Conservation (phyloP, 306 rosid species). For the Gynostemma pentaphyllum region DNA sequence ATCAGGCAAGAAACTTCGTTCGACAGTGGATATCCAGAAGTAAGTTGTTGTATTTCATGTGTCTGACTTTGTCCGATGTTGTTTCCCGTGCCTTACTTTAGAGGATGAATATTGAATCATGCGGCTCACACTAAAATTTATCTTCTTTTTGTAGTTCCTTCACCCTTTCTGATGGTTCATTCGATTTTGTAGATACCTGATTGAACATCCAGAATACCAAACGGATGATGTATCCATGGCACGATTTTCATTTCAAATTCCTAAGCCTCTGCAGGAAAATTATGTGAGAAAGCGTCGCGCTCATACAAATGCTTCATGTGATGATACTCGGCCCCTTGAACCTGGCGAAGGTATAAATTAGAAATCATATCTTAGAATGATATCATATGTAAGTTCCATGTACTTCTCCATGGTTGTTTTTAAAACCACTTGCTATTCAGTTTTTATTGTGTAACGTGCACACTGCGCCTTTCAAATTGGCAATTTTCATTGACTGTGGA, state of each 20-base stretch:
- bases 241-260: constrained; percentile 69
- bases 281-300: constrained; percentile 81
- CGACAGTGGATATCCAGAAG: constrained; percentile 83
- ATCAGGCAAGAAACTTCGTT: constrained; percentile 80
- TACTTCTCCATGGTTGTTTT: too few relatives aligned
- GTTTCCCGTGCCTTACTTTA: background rate
- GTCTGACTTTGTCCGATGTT: background rate
- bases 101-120: background rate
- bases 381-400: too few relatives aligned
- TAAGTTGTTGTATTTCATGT: constrained; percentile 17
- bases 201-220: constrained; percentile 60
- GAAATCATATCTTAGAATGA: too few relatives aligned
- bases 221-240: constrained; percentile 43
- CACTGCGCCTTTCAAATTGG: background rate
- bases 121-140: constrained; percentile 4
- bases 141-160: constrained; percentile 2
- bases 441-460: background rate
- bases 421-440: too few relatives aligned
- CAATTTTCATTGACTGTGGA: background rate
- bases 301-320: constrained; percentile 24
- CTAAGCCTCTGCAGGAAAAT: constrained; percentile 74
- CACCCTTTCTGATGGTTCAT: constrained; percentile 14
- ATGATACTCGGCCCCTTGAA: constrained; percentile 29
- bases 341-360: constrained; percentile 54
- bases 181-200: constrained; percentile 41